A percentile compares a stretch with the other conserved stretches of the same genome.
These are phyloP conservation scores for Anisodus acutangulus DNA, from an alignment of 257 asterid genomes.

Conservation along the genomic window DNA sequence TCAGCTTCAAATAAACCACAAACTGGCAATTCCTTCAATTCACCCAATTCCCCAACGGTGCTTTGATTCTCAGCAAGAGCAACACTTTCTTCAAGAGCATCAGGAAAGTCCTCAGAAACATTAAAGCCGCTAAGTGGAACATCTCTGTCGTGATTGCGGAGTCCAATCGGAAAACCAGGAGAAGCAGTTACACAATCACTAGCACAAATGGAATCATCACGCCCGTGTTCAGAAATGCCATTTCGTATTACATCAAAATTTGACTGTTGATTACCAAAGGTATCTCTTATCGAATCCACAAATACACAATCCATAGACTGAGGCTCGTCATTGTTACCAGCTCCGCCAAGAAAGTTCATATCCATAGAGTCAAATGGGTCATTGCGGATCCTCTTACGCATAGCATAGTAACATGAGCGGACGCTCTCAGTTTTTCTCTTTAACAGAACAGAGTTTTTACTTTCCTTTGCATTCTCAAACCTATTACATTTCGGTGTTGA, in stretches of 20 bases:
- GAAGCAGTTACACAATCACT: constrained; percentile 36
- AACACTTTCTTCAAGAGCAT: constrained; percentile 36
- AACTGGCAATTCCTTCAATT: constrained; percentile 41
- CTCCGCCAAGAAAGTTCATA: constrained; percentile 42
- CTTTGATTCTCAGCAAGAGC: constrained; percentile 36
- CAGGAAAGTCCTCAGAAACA: constrained; percentile 34
- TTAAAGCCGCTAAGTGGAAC: constrained; percentile 34
- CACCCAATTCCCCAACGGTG: constrained; percentile 37
- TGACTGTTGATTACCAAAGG: constrained; percentile 32
- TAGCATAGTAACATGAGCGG: constrained; percentile 57
- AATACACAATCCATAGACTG: constrained; percentile 39
- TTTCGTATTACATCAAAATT: constrained; percentile 29
- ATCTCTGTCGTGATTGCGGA: constrained; percentile 34
- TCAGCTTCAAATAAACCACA: constrained; percentile 41
- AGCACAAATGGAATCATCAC: constrained; percentile 36
- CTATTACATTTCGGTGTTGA: constrained; percentile 42
- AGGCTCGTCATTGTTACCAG: constrained; percentile 36
- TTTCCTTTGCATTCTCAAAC: constrained; percentile 44
- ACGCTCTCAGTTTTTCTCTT: constrained; percentile 70
- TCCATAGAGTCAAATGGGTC: constrained; percentile 50
- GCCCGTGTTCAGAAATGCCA: constrained; percentile 39
- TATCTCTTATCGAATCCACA: constrained; percentile 40
- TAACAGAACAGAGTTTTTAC: constrained; percentile 37
- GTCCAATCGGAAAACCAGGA: constrained; percentile 39
- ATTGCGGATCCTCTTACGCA: constrained; percentile 67